Base-by-base conservation (phyloP, 2,329 filamentous ascomycete species). In the Chrysosporium keratinophilum region DNA sequence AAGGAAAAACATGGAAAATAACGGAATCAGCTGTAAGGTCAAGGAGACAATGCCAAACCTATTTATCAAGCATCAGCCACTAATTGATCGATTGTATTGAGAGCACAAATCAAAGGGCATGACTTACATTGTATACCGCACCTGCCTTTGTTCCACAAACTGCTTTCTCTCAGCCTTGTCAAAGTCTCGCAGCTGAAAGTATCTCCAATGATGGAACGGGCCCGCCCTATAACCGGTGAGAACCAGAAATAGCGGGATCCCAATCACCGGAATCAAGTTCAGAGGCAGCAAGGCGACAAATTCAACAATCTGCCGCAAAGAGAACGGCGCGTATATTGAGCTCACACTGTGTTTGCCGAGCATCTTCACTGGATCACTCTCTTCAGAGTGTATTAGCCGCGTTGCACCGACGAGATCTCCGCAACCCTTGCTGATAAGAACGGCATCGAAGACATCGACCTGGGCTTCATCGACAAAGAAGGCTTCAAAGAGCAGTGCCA, bases 1-100 rank as follows among this genome's bases (percentile, higher is more conserved):
- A 39, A 97, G 76, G 67, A 97, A 96, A 65, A 97, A 83, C 77
- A 98, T 94, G n/a, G 87, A 94, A 47, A 96, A 70, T 11, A 91
- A 78, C 1, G 93, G 93, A 7, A 96, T 77, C n/a, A 97, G 78
- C 71, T 96, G 88, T 28, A 97, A 71, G 5, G 88, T 68, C 73
- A 96, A 81, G 48, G 89, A 87, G 3, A 93, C 77, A 0, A 86
- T 88, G 14, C 93, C 93, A 64, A 97, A 96, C 64, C 78, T 80
- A 55, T 52, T 46, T 23, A 28, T 15, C 39, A 3, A 55, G 37
- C 4, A n/a, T 50, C 35, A 56, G 20, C 42, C 43, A 33, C n/a
- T 14, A 28, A 7, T 17, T 14, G 34, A 39, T 23, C 37, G 15
- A 20, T 7, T 28, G 41, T 28, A 28, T 28, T 48, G 52, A 46